Conservation (phyloP, 176 grass and related monocot genomes). For the Coix lacrymajobi region DNA sequence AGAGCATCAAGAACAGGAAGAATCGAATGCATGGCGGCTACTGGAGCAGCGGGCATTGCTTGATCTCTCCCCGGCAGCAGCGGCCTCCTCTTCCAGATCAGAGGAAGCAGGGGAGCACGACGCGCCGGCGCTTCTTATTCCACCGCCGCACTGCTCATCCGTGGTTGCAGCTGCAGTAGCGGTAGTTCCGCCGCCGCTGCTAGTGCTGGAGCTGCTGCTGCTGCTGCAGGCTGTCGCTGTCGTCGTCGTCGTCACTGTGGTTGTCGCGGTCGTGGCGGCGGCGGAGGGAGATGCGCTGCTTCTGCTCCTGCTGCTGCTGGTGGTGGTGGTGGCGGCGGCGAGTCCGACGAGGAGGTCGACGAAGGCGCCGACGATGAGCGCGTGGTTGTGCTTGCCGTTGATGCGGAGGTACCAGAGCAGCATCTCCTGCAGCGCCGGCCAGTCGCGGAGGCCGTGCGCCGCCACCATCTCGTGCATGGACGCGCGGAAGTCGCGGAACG, state of each 20-base stretch:
- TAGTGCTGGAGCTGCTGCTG: not conserved
- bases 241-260: slow-evolving; percentile 1
- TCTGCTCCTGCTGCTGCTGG: not conserved
- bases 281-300: not conserved
- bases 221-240: not conserved
- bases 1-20: not conserved
- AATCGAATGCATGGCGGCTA: not conserved
- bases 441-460: slow-evolving; percentile 60
- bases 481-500: slow-evolving; percentile 67
- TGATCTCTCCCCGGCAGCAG: not conserved
- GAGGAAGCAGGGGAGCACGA: slow-evolving; percentile 5
- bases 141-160: not conserved
- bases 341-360: slow-evolving; percentile 70
- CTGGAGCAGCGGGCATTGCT: not conserved
- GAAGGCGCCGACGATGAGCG: slow-evolving; percentile 77
- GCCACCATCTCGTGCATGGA: slow-evolving; percentile 97
- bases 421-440: slow-evolving; percentile 60
- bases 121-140: not conserved
- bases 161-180: not conserved
- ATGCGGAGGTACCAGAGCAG: slow-evolving; percentile 75
- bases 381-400: slow-evolving; percentile 80
- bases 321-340: slow-evolving; percentile 3
- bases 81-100: not conserved
- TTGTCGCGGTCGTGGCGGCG: not conserved
- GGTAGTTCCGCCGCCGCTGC: not conserved